Percentiles rank a stretch among this genome's conserved stretches.
Conservation (phyloP, 352 stramenopile species). For the Globisporangium lucens region DNA sequence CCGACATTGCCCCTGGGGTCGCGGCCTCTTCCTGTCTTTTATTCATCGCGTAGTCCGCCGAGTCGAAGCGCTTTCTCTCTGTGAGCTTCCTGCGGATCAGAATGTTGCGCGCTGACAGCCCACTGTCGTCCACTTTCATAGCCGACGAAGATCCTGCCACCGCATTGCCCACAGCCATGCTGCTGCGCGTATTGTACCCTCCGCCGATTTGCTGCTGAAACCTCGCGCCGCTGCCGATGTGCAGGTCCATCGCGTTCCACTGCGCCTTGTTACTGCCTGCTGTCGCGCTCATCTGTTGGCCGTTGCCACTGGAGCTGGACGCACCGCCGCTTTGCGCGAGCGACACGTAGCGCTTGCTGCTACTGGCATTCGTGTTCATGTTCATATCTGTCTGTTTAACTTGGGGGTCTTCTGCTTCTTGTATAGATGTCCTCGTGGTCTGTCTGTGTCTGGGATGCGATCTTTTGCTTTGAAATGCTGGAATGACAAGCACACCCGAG, state of each 20-base stretch:
- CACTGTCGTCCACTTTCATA: constrained; percentile 27
- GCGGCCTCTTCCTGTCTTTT: constrained; percentile 28
- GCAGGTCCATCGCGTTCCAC: constrained; percentile 49
- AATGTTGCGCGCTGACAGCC: constrained; percentile 76
- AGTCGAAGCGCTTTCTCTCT: constrained; percentile 83
- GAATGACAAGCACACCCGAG: background rate
- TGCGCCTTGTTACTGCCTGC: constrained; percentile 34
- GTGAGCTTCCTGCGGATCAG: constrained; percentile 66
- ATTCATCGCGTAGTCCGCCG: constrained; percentile 79
- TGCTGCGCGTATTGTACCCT: background rate
- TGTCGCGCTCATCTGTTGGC: background rate
- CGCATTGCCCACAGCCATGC: background rate
- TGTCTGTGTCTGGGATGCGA: background rate
- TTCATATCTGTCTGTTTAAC: background rate
- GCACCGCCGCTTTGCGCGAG: background rate
- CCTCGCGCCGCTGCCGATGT: constrained; percentile 17
- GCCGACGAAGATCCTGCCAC: background rate
- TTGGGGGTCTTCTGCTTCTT: background rate
- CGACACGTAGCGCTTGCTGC: constrained; percentile 3
- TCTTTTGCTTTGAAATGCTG: constrained; percentile 6
- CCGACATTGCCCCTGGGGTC: constrained; percentile 5
- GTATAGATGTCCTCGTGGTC: background rate
- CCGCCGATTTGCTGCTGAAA: constrained; percentile 3
- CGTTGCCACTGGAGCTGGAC: background rate
- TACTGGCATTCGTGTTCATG: constrained; percentile 6